Evolutionary conservation across 768 basidiomycete species (phyloP).

Genomic region (Suillus subaureus): DNA sequence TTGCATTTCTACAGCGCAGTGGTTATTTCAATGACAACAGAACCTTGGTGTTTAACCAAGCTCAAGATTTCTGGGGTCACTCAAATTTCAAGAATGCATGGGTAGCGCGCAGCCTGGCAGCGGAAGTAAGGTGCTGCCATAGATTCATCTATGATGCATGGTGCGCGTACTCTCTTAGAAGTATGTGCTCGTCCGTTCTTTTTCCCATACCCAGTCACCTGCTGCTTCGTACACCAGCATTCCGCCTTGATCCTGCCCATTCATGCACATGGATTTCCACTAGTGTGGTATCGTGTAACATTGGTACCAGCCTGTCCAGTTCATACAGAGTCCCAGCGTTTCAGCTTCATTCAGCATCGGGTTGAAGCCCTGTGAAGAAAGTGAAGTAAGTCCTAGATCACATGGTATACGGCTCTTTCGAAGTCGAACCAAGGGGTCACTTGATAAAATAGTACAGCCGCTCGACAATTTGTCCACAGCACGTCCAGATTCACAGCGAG

Average conservation of each 20-base stretch:
- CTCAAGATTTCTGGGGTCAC: conserved; percentile 49
- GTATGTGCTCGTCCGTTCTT: not conserved
- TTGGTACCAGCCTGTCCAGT: not conserved
- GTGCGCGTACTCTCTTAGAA: not conserved
- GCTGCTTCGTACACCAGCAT: not conserved
- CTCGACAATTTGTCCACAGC: not conserved
- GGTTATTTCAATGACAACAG: conserved; percentile 19
- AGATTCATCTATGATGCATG: not conserved
- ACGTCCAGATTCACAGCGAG: not conserved
- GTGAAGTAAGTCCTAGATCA: not conserved
- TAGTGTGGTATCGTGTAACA: not conserved
- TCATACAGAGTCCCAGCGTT: not conserved
- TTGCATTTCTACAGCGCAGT: not conserved
- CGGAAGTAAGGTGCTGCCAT: conserved; percentile 5
- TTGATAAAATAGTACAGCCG: not conserved
- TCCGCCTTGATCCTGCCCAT: too few relatives aligned
- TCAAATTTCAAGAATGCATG: conserved; percentile 44
- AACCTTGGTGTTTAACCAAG: conserved; percentile 35
- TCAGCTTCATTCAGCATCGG: not conserved
- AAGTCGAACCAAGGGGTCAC: not conserved
- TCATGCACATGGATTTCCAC: not conserved
- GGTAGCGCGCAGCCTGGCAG: conserved; percentile 45
- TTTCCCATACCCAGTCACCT: not conserved
- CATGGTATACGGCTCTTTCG: too few relatives aligned
- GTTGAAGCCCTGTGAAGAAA: not conserved